phyloP scores from a whole-genome alignment of 192 early-diverging fungal genomes.

The Dispira simplex region DNA sequence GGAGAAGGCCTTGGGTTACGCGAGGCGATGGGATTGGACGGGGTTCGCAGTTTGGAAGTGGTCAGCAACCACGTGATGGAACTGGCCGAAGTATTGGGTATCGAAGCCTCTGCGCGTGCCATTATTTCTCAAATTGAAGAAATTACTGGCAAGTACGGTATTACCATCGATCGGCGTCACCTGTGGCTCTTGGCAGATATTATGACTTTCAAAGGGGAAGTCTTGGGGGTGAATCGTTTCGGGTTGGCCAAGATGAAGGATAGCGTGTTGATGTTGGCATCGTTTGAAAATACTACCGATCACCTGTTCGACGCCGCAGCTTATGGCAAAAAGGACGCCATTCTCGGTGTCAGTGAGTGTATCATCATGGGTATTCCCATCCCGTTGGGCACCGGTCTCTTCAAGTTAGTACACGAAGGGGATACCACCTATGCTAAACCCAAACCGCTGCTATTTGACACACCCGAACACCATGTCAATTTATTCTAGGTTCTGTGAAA shows the following conservation, averaged over 20 bases:
- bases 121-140: slow-evolving; percentile 81
- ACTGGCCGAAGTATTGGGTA: slow-evolving; percentile 75
- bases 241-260: slow-evolving; percentile 99
- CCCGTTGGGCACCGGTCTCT: slow-evolving; percentile 91
- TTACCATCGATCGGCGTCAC: slow-evolving; percentile 91
- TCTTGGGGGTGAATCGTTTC: slow-evolving; percentile 95
- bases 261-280: slow-evolving; percentile 96
- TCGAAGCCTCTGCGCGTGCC: slow-evolving; percentile 84
- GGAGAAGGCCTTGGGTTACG: slow-evolving; percentile 82
- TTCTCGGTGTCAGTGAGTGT: slow-evolving; percentile 94
- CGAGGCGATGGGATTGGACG: slow-evolving; percentile 92
- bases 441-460: slow-evolving; percentile 47
- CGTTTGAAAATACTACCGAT: slow-evolving; percentile 99
- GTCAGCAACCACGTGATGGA: slow-evolving; percentile 91
- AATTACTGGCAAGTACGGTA: slow-evolving; percentile 77
- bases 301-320: slow-evolving; percentile 97
- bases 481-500: neutral
- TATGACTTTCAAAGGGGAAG: slow-evolving; percentile 98
- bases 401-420: slow-evolving; percentile 70
- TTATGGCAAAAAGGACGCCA: slow-evolving; percentile 84
- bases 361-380: slow-evolving; percentile 99
- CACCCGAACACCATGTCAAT: slow-evolving; percentile 21
- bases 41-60: slow-evolving; percentile 63
- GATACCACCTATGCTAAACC: slow-evolving; percentile 34
- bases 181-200: slow-evolving; percentile 94